Evolutionary conservation across 768 basidiomycete genomes (phyloP), one percentile per base, ranked within the genome.

Genomic region (Termitomyces sp.): DNA sequence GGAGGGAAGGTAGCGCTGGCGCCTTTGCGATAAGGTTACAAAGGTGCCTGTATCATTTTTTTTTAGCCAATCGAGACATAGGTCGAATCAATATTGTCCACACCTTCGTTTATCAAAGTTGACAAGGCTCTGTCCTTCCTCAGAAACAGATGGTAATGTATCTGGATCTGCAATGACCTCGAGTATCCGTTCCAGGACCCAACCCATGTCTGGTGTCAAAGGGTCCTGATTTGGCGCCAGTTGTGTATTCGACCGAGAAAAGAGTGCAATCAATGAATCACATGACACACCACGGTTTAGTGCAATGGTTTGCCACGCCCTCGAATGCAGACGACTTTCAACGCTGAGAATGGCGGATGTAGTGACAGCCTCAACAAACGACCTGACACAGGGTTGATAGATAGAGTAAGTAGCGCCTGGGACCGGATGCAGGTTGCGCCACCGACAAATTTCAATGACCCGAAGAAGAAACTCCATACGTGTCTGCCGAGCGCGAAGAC

Each of bases 31-130:
- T 79, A 18, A 92, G 70, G 55, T 84, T 80, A 65, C 79, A 83
- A 20, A 93, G 68, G 57, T 88, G 83, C 60, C 91, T 91, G 57
- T 10, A 38, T 56, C 25, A 45, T 46, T 35, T 36, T 32, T 46
- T 35, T 36, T 32, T 52, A 66, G 59, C 68, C 57, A 43, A 41
- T 27, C 50, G 39, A 20, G n/a, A 31, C 31, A 5, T 15, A 25
- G 29, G 42, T 25, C 52, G 53, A 4, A 25, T 16, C 57, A 52
- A 43, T 33, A 36, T 40, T 27, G 11, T 11, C 20, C 79, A 53
- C 62, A 89, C 90, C 91, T 82, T 58, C 91, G 80, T 63, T 94
- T 94, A 58, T 91, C 86, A 60, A 91, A 83, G 63, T 91, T 93
- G 42, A 94, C 79, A 35, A 93, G 78, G 35, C 73, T 77, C 40